Evolutionary conservation across 2,329 filamentous ascomycete genomes (phyloP).

Genomic region (Talaromyces sp.): DNA sequence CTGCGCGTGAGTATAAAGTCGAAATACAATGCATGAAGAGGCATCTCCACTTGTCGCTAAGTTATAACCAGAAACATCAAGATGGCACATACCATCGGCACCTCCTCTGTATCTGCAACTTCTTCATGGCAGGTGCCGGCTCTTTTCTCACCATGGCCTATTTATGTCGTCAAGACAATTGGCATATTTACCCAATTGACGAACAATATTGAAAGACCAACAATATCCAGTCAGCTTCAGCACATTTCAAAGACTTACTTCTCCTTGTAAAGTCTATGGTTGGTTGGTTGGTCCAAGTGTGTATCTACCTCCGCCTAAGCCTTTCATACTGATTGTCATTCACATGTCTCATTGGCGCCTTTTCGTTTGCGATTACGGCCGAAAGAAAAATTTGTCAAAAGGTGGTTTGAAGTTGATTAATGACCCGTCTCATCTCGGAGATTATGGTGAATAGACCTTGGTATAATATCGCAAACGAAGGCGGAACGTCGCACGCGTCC

Average conservation of each 20-base stretch:
- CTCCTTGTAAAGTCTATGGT: background rate
- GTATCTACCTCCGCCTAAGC: background rate
- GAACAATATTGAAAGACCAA: background rate
- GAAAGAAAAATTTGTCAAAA: background rate
- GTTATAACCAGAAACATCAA: background rate
- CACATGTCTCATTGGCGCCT: background rate
- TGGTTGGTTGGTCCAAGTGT: background rate
- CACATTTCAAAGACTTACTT: background rate
- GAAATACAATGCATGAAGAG: background rate
- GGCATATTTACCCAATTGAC: background rate
- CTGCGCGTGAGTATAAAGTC: background rate
- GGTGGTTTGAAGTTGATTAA: too few species aligned
- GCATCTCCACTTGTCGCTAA: background rate
- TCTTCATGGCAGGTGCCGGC: background rate
- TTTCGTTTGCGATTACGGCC: background rate
- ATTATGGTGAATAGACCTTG: too few species aligned
- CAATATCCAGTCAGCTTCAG: background rate
- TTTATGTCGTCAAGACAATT: background rate
- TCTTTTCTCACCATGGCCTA: background rate
- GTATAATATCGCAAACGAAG: too few species aligned
- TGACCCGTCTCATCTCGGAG: too few species aligned
- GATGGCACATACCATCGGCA: background rate
- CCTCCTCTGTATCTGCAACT: background rate
- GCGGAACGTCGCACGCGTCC: too few species aligned
- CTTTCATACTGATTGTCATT: background rate